Conservation (phyloP, 352 stramenopile genomes). For the Phytophthora podocarpi region DNA sequence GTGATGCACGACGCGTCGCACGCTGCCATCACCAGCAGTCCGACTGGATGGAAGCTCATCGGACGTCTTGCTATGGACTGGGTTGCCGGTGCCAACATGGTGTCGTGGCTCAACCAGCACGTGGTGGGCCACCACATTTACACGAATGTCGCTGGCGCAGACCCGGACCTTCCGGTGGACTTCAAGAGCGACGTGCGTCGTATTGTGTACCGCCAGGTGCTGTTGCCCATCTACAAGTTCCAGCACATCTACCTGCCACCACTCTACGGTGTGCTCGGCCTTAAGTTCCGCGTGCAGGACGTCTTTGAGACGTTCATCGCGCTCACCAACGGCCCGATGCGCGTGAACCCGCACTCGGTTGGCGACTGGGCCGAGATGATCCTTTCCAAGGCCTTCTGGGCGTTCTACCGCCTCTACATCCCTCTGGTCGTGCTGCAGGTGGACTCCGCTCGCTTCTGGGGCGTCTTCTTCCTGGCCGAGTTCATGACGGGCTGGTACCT, state of each 20-base stretch:
- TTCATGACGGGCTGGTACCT: slow-evolving; percentile 93
- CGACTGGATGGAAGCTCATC: slow-evolving; percentile 72
- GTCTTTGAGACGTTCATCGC: slow-evolving; percentile 88
- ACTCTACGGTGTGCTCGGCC: slow-evolving; percentile 93
- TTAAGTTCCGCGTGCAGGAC: slow-evolving; percentile 95
- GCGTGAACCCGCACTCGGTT: slow-evolving; percentile 88
- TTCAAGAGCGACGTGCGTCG: slow-evolving; percentile 86
- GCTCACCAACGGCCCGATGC: slow-evolving; percentile 89
- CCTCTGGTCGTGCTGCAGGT: slow-evolving; percentile 82
- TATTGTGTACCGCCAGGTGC: slow-evolving; percentile 88
- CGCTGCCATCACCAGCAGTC: slow-evolving; percentile 86
- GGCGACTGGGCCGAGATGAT: slow-evolving; percentile 86
- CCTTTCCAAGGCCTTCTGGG: slow-evolving; percentile 89
- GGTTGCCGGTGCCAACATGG: slow-evolving; percentile 91
- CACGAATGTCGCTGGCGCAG: slow-evolving; percentile 93
- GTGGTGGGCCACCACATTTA: slow-evolving; percentile 96
- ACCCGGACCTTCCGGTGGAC: slow-evolving; percentile 93
- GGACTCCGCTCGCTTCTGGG: slow-evolving; percentile 61
- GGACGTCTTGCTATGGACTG: slow-evolving; percentile 90
- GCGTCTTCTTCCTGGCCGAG: slow-evolving; percentile 87
- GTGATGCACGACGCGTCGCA: slow-evolving; percentile 95
- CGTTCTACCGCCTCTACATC: slow-evolving; percentile 90
- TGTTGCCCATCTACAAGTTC: slow-evolving; percentile 90
- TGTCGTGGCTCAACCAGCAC: slow-evolving; percentile 96
- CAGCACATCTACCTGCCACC: slow-evolving; percentile 94